Percentiles rank a stretch among this genome's conserved stretches.
phyloP scores from a whole-genome alignment of 768 basidiomycete genomes.

The Russula vinacea region DNA sequence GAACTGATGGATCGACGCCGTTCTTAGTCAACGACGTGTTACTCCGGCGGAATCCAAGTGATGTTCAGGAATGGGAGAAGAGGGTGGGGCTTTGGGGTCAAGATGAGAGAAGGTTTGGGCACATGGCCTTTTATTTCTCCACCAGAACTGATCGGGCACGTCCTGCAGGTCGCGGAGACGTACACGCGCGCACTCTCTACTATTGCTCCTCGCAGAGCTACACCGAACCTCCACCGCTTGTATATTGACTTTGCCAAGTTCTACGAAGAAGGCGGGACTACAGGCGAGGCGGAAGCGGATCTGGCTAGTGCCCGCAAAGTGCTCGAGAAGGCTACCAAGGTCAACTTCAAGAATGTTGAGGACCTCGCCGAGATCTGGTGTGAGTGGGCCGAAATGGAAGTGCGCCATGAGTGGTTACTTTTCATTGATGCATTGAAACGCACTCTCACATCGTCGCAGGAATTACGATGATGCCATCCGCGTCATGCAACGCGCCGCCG shows the following conservation, averaged over 20 bases:
- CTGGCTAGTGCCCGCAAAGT: conserved; percentile 87
- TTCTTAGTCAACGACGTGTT: conserved; percentile 97
- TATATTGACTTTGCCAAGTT: conserved; percentile 97
- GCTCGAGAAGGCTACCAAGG: conserved; percentile 86
- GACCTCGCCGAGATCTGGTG: conserved; percentile 99
- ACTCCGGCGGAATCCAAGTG: conserved; percentile 89
- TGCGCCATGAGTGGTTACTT: conserved; percentile 81
- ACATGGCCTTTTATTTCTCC: conserved; percentile 1
- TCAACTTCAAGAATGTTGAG: conserved; percentile 93
- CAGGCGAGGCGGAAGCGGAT: conserved; percentile 75
- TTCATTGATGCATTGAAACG: conserved; percentile 8
- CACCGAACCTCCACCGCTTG: conserved; percentile 83
- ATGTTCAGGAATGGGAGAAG: conserved; percentile 99
- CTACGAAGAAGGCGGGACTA: conserved; percentile 91
- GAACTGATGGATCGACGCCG: conserved; percentile 87
- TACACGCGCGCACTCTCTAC: conserved; percentile 88
- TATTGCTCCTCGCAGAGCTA: conserved; percentile 83
- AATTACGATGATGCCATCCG: conserved; percentile 95
- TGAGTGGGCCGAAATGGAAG: conserved; percentile 98
- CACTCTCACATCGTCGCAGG: conserved; percentile 43
- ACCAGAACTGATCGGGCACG: conserved; percentile 5
- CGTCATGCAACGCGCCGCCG: conserved; percentile 95
- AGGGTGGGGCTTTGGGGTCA: conserved; percentile 89
- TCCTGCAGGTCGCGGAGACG: conserved; percentile 78
- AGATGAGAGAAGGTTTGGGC: conserved; percentile 81